These are phyloP conservation scores for Bruguiera hainesii DNA, from an alignment of 441 rosid species.

Conservation along the genomic window DNA sequence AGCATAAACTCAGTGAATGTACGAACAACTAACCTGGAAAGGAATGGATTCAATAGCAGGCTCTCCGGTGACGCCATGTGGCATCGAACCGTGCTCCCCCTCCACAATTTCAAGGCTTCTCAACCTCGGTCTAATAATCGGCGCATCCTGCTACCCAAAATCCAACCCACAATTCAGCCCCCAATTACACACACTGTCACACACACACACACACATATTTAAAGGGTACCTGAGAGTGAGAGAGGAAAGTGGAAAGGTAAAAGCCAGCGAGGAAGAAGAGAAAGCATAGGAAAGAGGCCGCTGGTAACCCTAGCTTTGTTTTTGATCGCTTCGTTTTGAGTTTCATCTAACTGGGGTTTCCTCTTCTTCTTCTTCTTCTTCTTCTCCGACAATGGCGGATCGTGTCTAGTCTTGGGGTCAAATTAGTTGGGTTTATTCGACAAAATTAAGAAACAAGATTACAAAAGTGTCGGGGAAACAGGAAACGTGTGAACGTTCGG, in stretches of 20 bases:
- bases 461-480: too few relatives aligned
- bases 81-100: conserved; percentile 37
- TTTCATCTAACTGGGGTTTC: conserved; percentile 39
- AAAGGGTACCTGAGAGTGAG: conserved; percentile 21
- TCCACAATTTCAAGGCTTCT: conserved; percentile 52
- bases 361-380: too few relatives aligned
- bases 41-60: conserved; percentile 55
- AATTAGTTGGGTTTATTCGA: too few relatives aligned
- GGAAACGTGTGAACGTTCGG: too few relatives aligned
- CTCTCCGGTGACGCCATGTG: conserved; percentile 70
- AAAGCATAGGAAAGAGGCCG: conserved; percentile 39
- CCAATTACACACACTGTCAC: conserved; percentile 3
- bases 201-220: not conserved
- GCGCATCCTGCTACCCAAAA: conserved; percentile 43
- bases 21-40: conserved; percentile 53
- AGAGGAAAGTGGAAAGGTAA: conserved; percentile 49
- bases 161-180: conserved; percentile 14
- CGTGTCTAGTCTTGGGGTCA: too few relatives aligned
- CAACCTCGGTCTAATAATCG: conserved; percentile 43
- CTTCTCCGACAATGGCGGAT: not conserved
- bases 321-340: conserved; percentile 48
- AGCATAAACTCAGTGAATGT: not conserved
- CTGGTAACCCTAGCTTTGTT: conserved; percentile 50
- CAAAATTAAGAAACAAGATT: too few relatives aligned
- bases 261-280: conserved; percentile 65